Evolutionary conservation across 2,329 filamentous ascomycete species (phyloP).

Genomic region (Teratosphaeria pseudoeucalypti): DNA sequence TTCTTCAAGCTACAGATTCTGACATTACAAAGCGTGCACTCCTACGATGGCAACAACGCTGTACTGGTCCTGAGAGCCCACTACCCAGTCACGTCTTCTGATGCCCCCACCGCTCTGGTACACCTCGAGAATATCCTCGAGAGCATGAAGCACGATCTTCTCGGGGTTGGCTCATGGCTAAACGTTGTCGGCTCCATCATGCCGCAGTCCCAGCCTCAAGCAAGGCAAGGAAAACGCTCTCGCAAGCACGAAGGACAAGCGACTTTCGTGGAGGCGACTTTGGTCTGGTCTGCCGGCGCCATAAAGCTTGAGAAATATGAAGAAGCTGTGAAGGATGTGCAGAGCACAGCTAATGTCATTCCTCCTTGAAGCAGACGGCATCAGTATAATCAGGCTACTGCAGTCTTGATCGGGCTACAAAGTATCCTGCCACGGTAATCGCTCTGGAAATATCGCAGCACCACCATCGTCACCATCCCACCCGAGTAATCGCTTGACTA

Average conservation of each 20-base stretch:
- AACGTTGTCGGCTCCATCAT: conserved; percentile 70
- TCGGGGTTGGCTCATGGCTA: conserved; percentile 71
- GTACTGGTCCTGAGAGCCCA: conserved; percentile 59
- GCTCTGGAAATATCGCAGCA: conserved; percentile 14
- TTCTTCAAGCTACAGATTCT: background rate
- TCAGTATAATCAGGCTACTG: background rate
- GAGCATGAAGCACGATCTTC: conserved; percentile 50
- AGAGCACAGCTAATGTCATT: background rate
- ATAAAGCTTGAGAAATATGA: conserved; percentile 65
- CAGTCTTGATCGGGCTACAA: background rate
- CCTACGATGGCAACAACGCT: conserved; percentile 48
- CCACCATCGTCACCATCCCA: conserved; percentile 22
- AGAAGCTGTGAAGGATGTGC: conserved; percentile 36
- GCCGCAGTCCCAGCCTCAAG: background rate
- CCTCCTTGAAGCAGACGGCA: background rate
- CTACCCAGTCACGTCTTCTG: conserved; percentile 38
- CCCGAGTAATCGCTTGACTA: conserved; percentile 13
- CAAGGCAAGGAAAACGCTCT: background rate
- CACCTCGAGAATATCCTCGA: conserved; percentile 63
- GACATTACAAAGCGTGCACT: conserved; percentile 42
- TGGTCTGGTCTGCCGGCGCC: conserved; percentile 67
- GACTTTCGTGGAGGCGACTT: conserved; percentile 56
- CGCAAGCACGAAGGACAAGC: background rate
- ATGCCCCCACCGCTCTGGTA: conserved; percentile 44
- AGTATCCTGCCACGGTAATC: conserved; percentile 17